Percentiles rank a stretch among this genome's conserved stretches.
Evolutionary conservation across 768 basidiomycete species (phyloP).

Genomic region (Grammothele lineata): DNA sequence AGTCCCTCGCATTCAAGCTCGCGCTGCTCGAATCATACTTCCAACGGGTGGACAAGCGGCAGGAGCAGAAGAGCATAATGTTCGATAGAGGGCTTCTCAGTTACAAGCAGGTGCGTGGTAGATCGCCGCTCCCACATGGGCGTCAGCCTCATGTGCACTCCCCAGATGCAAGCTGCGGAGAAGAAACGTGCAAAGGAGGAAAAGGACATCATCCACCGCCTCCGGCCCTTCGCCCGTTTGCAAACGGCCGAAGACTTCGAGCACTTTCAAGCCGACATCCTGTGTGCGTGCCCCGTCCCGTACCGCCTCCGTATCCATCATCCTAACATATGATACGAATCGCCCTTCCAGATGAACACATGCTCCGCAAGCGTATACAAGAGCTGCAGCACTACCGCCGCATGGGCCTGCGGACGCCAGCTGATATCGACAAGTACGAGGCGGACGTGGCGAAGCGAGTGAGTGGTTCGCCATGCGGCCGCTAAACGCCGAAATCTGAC

Average conservation of each 20-base stretch:
- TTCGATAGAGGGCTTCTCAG: constrained; percentile 90
- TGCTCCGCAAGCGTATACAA: constrained; percentile 82
- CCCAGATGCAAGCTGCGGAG: constrained; percentile 84
- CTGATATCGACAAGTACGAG: constrained; percentile 92
- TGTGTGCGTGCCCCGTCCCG: constrained; percentile 61
- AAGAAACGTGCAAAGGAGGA: constrained; percentile 91
- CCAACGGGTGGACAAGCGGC: constrained; percentile 80
- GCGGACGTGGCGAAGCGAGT: constrained; percentile 70
- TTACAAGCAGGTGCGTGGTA: constrained; percentile 78
- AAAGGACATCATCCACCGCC: constrained; percentile 81
- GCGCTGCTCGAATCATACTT: constrained; percentile 88
- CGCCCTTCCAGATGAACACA: constrained; percentile 65
- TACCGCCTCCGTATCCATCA: background rate
- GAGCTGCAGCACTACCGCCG: constrained; percentile 90
- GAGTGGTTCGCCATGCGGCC: constrained; percentile 24
- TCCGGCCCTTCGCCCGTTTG: constrained; percentile 86
- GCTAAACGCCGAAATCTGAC: background rate
- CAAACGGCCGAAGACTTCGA: constrained; percentile 94
- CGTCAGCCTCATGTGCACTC: background rate
- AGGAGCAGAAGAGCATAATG: constrained; percentile 83
- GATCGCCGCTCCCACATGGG: no score
- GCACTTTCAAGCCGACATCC: constrained; percentile 77
- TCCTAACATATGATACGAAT: constrained; percentile 1
- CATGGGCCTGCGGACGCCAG: constrained; percentile 75
- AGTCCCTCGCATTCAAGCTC: constrained; percentile 85